Percentiles rank a stretch among this genome's conserved stretches.
Conservation (phyloP, 805 yeast species). For the Saccharomycopsis olivae region DNA sequence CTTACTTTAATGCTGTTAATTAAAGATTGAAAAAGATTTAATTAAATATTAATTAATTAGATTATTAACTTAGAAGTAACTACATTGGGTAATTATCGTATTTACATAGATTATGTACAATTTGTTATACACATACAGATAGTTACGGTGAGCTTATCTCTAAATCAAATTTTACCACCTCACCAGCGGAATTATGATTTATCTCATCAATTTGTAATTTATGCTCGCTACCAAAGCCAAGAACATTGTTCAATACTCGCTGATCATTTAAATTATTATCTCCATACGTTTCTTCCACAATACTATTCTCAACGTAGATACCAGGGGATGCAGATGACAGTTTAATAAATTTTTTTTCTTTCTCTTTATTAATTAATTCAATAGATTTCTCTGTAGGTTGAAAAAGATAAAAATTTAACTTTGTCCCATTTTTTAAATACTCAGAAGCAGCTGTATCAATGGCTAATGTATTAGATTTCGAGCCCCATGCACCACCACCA, state of each 20-base stretch:
- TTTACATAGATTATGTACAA: too few relatives aligned
- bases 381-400: not conserved
- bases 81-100: too few relatives aligned
- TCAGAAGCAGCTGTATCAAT: constrained; percentile 31
- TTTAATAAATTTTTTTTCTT: not conserved
- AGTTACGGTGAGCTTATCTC: too few relatives aligned
- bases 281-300: not conserved
- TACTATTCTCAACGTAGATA: constrained; percentile 4
- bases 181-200: constrained; percentile 11
- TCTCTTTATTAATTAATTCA: not conserved
- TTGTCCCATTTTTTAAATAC: constrained; percentile 3
- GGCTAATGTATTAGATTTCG: constrained; percentile 34
- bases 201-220: constrained; percentile 8
- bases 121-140: too few relatives aligned
- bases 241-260: constrained; percentile 2
- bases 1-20: too few relatives aligned
- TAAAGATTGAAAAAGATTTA: too few relatives aligned
- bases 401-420: constrained; percentile 9
- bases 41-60: too few relatives aligned
- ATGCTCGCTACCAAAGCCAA: constrained; percentile 18
- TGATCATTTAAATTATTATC: not conserved
- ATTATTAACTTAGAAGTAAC: too few relatives aligned
- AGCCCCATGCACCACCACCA: constrained; percentile 44
- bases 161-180: constrained; percentile 6
- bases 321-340: not conserved